These are phyloP conservation scores for Ogataea ganodermae DNA, from an alignment of 805 yeast species.

Conservation along the genomic window DNA sequence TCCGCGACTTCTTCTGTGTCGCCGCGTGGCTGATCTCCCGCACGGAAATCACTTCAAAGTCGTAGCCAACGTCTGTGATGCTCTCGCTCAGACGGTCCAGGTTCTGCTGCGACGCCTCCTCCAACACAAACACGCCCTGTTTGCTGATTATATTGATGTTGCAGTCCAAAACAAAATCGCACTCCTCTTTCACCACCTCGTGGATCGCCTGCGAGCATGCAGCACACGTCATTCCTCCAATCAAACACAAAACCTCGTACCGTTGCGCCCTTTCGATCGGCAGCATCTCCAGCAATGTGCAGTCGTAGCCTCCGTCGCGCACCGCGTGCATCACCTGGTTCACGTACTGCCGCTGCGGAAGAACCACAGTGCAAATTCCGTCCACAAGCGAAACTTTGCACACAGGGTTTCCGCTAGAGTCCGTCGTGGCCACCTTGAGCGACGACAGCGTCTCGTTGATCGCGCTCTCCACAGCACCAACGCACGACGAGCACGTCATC, in stretches of 20 bases:
- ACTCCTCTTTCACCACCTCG: slow-evolving; percentile 45
- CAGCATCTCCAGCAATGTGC: slow-evolving; percentile 56
- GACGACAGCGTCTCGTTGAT: slow-evolving; percentile 32
- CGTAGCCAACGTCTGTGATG: slow-evolving; percentile 70
- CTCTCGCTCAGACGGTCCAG: slow-evolving; percentile 47
- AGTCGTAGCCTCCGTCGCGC: slow-evolving; percentile 48
- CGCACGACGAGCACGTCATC: slow-evolving; percentile 70
- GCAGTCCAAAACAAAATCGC: slow-evolving; percentile 52
- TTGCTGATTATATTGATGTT: slow-evolving; percentile 62
- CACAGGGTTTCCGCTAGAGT: slow-evolving; percentile 13
- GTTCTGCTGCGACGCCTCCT: slow-evolving; percentile 38
- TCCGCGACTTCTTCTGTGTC: slow-evolving; percentile 51
- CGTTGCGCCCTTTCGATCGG: slow-evolving; percentile 55
- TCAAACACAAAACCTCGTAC: slow-evolving; percentile 56
- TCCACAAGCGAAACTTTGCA: slow-evolving; percentile 40
- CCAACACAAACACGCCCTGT: slow-evolving; percentile 61
- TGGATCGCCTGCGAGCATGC: slow-evolving; percentile 63
- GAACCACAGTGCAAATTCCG: slow-evolving; percentile 53
- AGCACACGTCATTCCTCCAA: slow-evolving; percentile 77
- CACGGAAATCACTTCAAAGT: slow-evolving; percentile 48
- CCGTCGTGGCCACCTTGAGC: slow-evolving; percentile 19
- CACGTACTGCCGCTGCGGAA: slow-evolving; percentile 54
- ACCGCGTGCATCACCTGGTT: slow-evolving; percentile 50
- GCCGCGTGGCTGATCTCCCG: slow-evolving; percentile 49
- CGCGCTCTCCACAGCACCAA: slow-evolving; percentile 45